Evolutionary conservation across 306 rosid species (phyloP), one percentile per base, ranked within the genome.

Genomic region (Rosa chinensis): DNA sequence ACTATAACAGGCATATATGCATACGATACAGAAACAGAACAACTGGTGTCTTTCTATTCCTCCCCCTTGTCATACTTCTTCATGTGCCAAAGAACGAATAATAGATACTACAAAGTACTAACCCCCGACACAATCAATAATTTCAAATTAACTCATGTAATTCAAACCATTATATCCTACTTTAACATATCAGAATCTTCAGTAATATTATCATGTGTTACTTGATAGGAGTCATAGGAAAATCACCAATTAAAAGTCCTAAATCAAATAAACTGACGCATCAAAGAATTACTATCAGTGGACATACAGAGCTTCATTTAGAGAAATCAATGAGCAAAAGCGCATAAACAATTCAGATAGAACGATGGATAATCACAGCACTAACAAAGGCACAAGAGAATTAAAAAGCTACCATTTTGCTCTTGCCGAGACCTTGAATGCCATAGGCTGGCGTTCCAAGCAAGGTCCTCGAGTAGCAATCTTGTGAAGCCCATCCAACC

Each of bases 381-480:
- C 70, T 23, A 16, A 5, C 14, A 52, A 37, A 49, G 8, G 16
- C 11, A 14, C 10, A 47, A 61, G 61, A 53, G 76, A 42, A 66
- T 73, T 14, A 12, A 40, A 48, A 35, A 66, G 66, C 20, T 87
- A 92, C 93, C 95, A 92, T 81, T 92, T 92, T 23, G 93, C 92
- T 88, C 97, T 85, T 44, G 95, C 92, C 35, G 81, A 86, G 86
- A 92, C 63, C 66, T 88, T 89, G 64, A 89, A 77, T 55, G 88
- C 86, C 91, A 89, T 89, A 77, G 95, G 95, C 66, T 87, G 89
- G 4, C 90, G 85, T 56, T 90, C 88, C 43, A 82, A 75, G 84
- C 97, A 92, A 84, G 90, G 91, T 48, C 97, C 95, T 73, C 89
- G 87, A 20, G 89, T 90, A 16, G 89, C 92, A 77, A 90, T 89